Conservation (phyloP, 73 alveolate species). For the Stentor coeruleus region DNA sequence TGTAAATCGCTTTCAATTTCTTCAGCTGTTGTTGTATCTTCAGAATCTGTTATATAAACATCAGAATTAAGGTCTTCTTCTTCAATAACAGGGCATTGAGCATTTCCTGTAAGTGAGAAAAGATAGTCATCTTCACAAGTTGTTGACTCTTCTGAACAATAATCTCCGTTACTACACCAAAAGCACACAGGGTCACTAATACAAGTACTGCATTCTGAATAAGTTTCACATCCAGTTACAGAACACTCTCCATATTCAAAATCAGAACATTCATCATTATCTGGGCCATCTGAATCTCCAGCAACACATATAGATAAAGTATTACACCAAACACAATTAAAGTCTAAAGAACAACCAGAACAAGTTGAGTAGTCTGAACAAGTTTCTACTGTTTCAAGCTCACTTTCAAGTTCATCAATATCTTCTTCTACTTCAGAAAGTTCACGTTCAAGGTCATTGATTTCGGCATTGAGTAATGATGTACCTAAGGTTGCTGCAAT, state of each 20-base stretch:
- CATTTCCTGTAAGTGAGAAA: conserved; percentile 3
- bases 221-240: neutral
- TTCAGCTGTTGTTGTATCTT: neutral
- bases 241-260: conserved; percentile 4
- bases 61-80: neutral
- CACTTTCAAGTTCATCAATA: neutral
- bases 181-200: neutral
- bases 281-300: conserved; percentile 21
- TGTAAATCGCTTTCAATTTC: neutral
- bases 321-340: conserved; percentile 13
- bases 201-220: neutral
- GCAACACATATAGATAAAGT: neutral
- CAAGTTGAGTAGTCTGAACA: conserved; percentile 20
- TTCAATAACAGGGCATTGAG: neutral
- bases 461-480: neutral
- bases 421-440: neutral
- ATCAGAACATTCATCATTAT: neutral
- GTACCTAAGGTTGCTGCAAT: neutral
- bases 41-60: neutral
- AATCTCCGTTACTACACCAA: conserved; percentile 7
- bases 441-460: neutral
- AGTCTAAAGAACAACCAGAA: neutral
- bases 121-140: neutral
- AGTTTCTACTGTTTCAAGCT: neutral
- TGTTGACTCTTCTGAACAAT: conserved; percentile 1